Conservation (phyloP, 177 flowering plant species). For the Vitis hybrid region DNA sequence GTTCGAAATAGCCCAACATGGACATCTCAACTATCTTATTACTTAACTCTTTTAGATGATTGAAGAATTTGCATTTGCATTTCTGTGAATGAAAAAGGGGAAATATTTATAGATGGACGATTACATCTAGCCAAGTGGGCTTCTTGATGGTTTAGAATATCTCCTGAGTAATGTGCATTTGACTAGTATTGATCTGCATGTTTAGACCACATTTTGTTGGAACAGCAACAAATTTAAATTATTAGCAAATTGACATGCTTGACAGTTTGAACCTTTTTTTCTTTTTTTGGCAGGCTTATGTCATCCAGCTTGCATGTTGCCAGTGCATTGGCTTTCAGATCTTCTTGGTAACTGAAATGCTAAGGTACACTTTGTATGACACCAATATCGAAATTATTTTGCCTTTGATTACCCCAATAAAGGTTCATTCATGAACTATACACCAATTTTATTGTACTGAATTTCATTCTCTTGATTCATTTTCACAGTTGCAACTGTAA, state of each 20-base stretch:
- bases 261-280: no score
- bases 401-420: neutral
- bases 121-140: neutral
- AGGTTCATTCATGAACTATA: neutral
- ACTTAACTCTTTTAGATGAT: no score
- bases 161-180: neutral
- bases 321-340: neutral
- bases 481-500: neutral
- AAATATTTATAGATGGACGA: no score
- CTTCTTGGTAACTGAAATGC: neutral
- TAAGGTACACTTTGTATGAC: neutral
- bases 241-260: no score
- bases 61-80: no score
- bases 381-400: neutral
- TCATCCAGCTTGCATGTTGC: no score
- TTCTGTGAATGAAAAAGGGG: no score
- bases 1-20: no score
- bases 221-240: no score
- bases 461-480: neutral
- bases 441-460: neutral
- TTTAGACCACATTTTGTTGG: no score
- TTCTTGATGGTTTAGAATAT: neutral
- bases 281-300: no score
- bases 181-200: neutral
- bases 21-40: no score